These are phyloP conservation scores for Nigrospora sphaerica DNA, from an alignment of 2,329 filamentous ascomycete species.

Conservation along the genomic window DNA sequence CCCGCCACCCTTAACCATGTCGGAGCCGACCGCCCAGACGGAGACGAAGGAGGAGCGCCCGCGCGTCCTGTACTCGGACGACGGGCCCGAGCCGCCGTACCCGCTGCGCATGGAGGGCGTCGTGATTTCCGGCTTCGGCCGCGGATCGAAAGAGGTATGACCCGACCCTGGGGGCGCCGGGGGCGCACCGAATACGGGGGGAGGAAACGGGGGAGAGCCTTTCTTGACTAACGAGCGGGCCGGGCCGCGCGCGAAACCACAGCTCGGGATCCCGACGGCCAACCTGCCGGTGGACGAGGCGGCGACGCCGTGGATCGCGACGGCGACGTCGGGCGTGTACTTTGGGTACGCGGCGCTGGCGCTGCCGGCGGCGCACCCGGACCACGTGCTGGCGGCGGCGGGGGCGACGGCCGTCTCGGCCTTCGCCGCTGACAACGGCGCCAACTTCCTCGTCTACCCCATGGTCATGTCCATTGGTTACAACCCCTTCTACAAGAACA, in stretches of 20 bases:
- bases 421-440: constrained; percentile 15
- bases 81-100: constrained; percentile 70
- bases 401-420: constrained; percentile 11
- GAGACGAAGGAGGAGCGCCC: constrained; percentile 39
- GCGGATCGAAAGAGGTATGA: constrained; percentile 81
- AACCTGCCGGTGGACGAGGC: constrained; percentile 73
- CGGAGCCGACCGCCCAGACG: too few species aligned
- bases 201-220: neutral
- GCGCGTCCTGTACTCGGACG: constrained; percentile 63
- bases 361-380: constrained; percentile 41
- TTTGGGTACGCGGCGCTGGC: constrained; percentile 82
- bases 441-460: constrained; percentile 50
- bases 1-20: too few species aligned
- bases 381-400: constrained; percentile 13
- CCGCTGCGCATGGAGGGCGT: constrained; percentile 78
- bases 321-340: constrained; percentile 76
- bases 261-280: constrained; percentile 94
- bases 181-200: neutral
- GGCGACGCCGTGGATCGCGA: constrained; percentile 51
- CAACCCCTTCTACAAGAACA: constrained; percentile 97
- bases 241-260: neutral
- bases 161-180: neutral
- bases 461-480: constrained; percentile 95
- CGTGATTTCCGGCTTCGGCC: constrained; percentile 88
- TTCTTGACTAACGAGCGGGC: too few species aligned